phyloP scores from a whole-genome alignment of 164 flowering plant species.

The Berberis vulgaris region DNA sequence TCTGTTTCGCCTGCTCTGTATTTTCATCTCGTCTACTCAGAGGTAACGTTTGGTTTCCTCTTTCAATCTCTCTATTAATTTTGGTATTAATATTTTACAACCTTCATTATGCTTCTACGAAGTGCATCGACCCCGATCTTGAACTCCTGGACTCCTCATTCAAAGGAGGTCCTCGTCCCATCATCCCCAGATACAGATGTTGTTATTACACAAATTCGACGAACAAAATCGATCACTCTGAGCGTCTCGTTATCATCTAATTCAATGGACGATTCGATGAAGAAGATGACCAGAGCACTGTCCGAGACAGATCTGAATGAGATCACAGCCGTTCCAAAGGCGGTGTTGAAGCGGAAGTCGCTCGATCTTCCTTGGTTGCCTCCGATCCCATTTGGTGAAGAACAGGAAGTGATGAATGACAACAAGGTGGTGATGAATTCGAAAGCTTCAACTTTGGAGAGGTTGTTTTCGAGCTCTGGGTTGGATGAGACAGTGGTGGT shows the following conservation, averaged over 20 bases:
- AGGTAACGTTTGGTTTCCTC: too few species aligned
- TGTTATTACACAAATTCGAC: not conserved
- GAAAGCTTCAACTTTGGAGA: conserved; percentile 14
- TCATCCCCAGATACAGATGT: conserved; percentile 2
- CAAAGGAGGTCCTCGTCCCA: conserved; percentile 5
- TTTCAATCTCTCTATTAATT: too few species aligned
- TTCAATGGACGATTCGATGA: conserved; percentile 10
- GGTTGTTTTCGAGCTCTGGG: conserved; percentile 23
- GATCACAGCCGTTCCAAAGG: not conserved
- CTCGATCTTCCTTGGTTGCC: not conserved
- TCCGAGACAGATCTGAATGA: conserved; percentile 41
- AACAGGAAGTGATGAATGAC: not conserved
- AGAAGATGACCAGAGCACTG: conserved; percentile 26
- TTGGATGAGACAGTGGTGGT: conserved; percentile 16
- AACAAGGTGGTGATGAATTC: conserved; percentile 6
- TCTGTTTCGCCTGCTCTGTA: too few species aligned
- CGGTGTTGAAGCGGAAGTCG: conserved; percentile 16
- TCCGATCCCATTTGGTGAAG: conserved; percentile 16
- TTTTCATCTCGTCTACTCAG: too few species aligned
- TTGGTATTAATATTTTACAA: not conserved
- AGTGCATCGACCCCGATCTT: conserved; percentile 22
- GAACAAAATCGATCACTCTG: conserved; percentile 17
- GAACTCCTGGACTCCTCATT: conserved; percentile 22
- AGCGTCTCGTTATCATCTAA: conserved; percentile 9
- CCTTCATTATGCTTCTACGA: conserved; percentile 15